Evolutionary conservation across 106 monocot genomes (phyloP).

Genomic region (Xerophyta viscosa): DNA sequence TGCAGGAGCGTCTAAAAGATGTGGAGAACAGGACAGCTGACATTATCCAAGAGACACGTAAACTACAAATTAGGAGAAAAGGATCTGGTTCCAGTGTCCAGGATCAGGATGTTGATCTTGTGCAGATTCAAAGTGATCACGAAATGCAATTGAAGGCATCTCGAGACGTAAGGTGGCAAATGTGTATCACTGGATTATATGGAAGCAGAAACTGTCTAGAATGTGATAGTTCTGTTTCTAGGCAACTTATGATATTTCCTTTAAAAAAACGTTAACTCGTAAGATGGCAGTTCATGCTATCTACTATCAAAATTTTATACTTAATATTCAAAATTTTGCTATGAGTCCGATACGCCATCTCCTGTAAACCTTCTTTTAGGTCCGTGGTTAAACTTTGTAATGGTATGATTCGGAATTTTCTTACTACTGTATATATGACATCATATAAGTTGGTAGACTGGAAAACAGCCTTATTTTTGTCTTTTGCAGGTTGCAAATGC

Average conservation of each 20-base stretch:
- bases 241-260: too few relatives aligned
- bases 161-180: conserved; percentile 78
- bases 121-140: conserved; percentile 29
- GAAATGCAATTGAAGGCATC: conserved; percentile 78
- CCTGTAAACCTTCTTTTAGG: too few relatives aligned
- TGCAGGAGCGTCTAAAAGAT: conserved; percentile 68
- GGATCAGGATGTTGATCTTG: conserved; percentile 20
- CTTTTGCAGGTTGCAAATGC: conserved; percentile 77
- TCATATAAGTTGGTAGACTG: too few relatives aligned
- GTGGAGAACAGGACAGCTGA: conserved; percentile 67
- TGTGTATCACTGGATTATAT: conserved; percentile 29
- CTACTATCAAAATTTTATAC: too few relatives aligned
- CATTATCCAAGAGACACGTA: conserved; percentile 47
- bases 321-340: too few relatives aligned
- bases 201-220: neutral
- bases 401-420: too few relatives aligned
- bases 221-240: too few relatives aligned
- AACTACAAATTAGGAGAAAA: conserved; percentile 75
- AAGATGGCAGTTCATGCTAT: too few relatives aligned
- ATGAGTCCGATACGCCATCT: too few relatives aligned
- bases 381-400: too few relatives aligned
- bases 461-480: conserved; percentile 6
- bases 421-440: too few relatives aligned
- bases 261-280: too few relatives aligned
- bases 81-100: conserved; percentile 13